Base-by-base conservation (phyloP, 192 early-diverging fungal genomes). In the Rhizoclosmatium sp. region DNA sequence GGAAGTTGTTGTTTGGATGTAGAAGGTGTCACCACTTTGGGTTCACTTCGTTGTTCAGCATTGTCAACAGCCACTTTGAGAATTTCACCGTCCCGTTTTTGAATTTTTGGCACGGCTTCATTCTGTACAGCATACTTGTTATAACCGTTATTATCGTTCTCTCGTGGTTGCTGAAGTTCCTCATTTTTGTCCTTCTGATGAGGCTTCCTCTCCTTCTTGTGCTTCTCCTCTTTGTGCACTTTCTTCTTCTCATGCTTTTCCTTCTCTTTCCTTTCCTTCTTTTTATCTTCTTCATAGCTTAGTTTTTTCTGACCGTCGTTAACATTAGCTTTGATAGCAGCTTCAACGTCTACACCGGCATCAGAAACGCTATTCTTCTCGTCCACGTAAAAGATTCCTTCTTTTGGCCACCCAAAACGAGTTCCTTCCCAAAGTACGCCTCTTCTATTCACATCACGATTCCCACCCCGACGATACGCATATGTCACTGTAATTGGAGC, bases 401-500 rank as follows among this genome's bases (percentile, higher is more conserved):
- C 61, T 9, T 5, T 5, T 10, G 61, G 61, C 61, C 61, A 64
- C 10, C 61, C 61, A 64, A 64, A 64, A 7, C 21, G 7, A 16
- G 61, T 64, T 9, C 40, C 21, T 21, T 64, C 61, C 61, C 61
- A 64, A 5, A 64, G 21, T 10, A 64, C 40, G 10, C 61, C 61
- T 39, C 61, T 5, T 39, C 21, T 9, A 64, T 64, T 64, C 61
- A 64, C 61, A 21, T 7, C 40, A 7, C 61, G 61, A 21, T 64
- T 64, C 40, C 61, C 61, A 39, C 40, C 23, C 21, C 21, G 5
- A 16, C 61, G 21, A 41, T 16, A 7, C 7, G 61, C 61, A 41
- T 64, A 64, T 39, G 61, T 64, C 12, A 64, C 61, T 64, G 40
- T 64, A 21, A 64, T 64, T 64, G 61, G 51, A 54, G 51, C 51